Percentiles rank a stretch among this genome's conserved stretches.
Evolutionary conservation across 192 early-diverging fungal species (phyloP).

Genomic region (Phlyctochytrium arcticum): DNA sequence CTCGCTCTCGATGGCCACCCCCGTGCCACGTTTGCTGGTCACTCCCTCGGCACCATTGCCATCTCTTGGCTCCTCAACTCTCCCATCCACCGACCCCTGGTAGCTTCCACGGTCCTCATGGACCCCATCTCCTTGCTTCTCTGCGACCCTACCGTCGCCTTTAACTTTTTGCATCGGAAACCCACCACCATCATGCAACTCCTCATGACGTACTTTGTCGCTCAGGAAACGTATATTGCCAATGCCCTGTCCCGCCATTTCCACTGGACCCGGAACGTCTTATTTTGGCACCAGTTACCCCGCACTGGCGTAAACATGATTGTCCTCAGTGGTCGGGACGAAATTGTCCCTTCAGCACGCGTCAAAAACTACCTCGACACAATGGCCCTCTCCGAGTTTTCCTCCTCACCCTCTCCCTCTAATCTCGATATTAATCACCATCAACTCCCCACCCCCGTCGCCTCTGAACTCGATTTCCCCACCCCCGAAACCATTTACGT

Average conservation of each 20-base stretch:
- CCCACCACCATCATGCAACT: constrained; percentile 26
- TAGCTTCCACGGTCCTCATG: constrained; percentile 37
- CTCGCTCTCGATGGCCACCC: constrained; percentile 34
- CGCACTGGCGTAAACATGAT: not conserved
- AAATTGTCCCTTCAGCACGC: constrained; percentile 9
- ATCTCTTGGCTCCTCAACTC: constrained; percentile 47
- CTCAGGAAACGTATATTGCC: constrained; percentile 58
- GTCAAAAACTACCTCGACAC: constrained; percentile 7
- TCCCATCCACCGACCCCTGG: not conserved
- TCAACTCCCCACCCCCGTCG: not conserved
- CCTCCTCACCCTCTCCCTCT: no score
- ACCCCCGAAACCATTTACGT: no score
- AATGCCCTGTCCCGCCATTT: constrained; percentile 50
- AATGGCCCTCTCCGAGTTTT: no score
- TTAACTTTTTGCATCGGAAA: constrained; percentile 46
- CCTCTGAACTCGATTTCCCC: not conserved
- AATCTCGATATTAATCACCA: no score
- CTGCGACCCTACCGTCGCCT: constrained; percentile 60
- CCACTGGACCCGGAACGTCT: constrained; percentile 25
- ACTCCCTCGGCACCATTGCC: constrained; percentile 56
- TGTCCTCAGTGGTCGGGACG: constrained; percentile 1
- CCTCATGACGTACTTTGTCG: constrained; percentile 56
- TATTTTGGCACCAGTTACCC: constrained; percentile 34
- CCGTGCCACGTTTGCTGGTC: constrained; percentile 61
- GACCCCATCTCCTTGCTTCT: constrained; percentile 70